phyloP scores from a whole-genome alignment of 345 rosid species.

The Firmiana major region DNA sequence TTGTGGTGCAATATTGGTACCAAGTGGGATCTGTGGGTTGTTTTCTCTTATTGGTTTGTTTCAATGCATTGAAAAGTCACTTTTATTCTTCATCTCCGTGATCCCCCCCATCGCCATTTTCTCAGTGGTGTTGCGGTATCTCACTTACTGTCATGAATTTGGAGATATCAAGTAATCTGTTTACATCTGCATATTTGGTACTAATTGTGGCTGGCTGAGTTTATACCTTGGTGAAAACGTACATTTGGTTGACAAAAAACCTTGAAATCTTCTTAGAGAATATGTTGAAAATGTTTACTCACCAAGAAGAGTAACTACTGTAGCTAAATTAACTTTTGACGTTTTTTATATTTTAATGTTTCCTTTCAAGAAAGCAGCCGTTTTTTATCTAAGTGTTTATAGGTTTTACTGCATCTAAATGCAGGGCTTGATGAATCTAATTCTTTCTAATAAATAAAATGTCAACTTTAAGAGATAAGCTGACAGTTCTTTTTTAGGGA shows the following conservation, averaged over 20 bases:
- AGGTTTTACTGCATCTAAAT: no score
- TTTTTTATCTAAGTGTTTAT: no score
- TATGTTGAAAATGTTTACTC: background rate
- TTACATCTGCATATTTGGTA: background rate
- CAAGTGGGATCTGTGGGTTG: background rate
- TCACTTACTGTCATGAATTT: no score
- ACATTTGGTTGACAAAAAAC: background rate
- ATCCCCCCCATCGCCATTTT: background rate
- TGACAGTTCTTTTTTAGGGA: no score
- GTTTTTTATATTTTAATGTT: no score
- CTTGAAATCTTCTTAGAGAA: no score
- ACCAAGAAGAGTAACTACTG: background rate
- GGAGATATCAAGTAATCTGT: no score
- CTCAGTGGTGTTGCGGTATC: background rate
- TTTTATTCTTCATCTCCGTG: background rate
- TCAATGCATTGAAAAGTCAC: background rate
- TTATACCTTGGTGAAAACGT: background rate
- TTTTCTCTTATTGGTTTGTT: background rate
- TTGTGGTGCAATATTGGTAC: background rate
- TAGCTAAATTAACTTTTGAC: background rate
- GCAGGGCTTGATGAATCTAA: no score
- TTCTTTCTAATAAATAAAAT: no score
- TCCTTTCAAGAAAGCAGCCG: no score
- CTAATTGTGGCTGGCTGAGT: background rate
- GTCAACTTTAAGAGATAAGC: no score